Conservation (phyloP, 805 yeast species). For the Kuraishia cidri region DNA sequence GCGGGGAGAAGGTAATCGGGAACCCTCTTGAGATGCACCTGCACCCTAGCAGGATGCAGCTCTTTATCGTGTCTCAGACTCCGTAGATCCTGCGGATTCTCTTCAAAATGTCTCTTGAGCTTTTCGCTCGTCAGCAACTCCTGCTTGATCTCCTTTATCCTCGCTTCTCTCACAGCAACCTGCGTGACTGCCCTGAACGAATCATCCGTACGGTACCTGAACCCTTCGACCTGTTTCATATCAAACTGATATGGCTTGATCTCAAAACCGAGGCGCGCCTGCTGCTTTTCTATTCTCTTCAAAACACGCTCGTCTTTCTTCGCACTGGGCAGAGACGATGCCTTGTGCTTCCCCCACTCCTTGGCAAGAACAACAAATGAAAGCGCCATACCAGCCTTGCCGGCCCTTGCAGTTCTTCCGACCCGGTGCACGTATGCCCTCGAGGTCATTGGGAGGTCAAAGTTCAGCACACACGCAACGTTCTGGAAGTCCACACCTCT, state of each 20-base stretch:
- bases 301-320: conserved; percentile 84
- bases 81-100: conserved; percentile 89
- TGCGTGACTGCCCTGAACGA: conserved; percentile 93
- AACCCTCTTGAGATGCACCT: conserved; percentile 80
- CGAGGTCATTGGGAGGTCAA: conserved; percentile 86
- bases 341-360: conserved; percentile 84
- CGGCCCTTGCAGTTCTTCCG: conserved; percentile 97
- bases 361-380: conserved; percentile 82
- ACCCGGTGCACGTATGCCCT: conserved; percentile 87
- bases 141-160: conserved; percentile 78
- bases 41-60: conserved; percentile 73
- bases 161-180: conserved; percentile 85
- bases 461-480: conserved; percentile 93
- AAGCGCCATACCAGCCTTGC: conserved; percentile 88
- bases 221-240: conserved; percentile 86
- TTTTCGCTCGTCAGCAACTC: conserved; percentile 86
- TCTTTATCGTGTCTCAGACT: conserved; percentile 89
- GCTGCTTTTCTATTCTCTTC: conserved; percentile 67
- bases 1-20: conserved; percentile 89
- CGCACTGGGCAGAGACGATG: conserved; percentile 61
- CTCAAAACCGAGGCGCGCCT: conserved; percentile 62
- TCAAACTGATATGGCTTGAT: conserved; percentile 86
- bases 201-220: conserved; percentile 94
- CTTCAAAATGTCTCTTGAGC: conserved; percentile 90
- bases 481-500: conserved; percentile 96